Evolutionary conservation across 2,329 filamentous ascomycete species (phyloP).

Genomic region (Pseudophaeomoniella oleicola): DNA sequence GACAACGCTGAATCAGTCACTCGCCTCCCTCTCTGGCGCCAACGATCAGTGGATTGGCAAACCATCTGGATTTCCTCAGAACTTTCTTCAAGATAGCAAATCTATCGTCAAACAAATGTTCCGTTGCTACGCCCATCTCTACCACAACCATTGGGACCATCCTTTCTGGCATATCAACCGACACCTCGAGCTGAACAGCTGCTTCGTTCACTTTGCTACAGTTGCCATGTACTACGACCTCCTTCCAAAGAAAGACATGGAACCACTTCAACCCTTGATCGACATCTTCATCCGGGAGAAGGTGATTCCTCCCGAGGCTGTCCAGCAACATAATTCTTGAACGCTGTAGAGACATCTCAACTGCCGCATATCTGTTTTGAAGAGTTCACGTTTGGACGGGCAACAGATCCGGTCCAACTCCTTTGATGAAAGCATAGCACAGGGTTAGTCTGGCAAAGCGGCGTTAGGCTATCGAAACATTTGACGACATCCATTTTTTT

Average conservation of each 20-base stretch:
- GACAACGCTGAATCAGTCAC: slow-evolving; percentile 33
- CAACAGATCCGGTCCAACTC: background rate
- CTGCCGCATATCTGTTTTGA: too few relatives aligned
- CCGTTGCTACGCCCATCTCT: slow-evolving; percentile 92
- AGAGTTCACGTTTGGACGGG: too few relatives aligned
- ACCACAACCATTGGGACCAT: slow-evolving; percentile 86
- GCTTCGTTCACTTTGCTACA: slow-evolving; percentile 72
- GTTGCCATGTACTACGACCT: slow-evolving; percentile 70
- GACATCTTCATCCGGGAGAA: slow-evolving; percentile 85
- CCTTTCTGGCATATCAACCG: slow-evolving; percentile 69
- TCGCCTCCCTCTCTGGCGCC: slow-evolving; percentile 47
- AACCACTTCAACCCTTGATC: slow-evolving; percentile 90
- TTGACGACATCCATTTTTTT: too few relatives aligned
- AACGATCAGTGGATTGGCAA: slow-evolving; percentile 75
- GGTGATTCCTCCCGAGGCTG: slow-evolving; percentile 59
- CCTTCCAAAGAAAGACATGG: slow-evolving; percentile 75
- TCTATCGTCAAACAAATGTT: slow-evolving; percentile 97
- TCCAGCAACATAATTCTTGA: slow-evolving; percentile 5
- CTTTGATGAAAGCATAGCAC: background rate
- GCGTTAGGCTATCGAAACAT: too few relatives aligned
- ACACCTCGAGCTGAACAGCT: slow-evolving; percentile 63
- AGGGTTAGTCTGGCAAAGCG: background rate
- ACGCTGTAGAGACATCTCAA: too few relatives aligned
- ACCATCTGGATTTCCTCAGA: slow-evolving; percentile 78
- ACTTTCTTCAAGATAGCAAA: slow-evolving; percentile 82